Evolutionary conservation across 768 basidiomycete genomes (phyloP).

Genomic region (Artomyces pyxidatus): DNA sequence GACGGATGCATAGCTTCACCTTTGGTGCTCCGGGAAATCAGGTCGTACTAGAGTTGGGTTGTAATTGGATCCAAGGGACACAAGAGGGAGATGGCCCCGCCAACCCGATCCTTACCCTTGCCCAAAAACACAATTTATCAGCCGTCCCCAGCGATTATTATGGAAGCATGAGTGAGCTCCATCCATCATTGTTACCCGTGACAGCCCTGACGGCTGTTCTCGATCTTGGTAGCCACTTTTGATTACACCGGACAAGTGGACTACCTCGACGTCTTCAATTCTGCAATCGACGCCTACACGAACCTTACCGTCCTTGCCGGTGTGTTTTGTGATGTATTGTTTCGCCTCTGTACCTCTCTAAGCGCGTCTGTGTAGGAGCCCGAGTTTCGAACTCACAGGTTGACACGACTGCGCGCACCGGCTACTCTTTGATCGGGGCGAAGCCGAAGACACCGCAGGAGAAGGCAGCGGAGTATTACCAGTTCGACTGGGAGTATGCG

Average conservation of each 20-base stretch:
- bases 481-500: slow-evolving; percentile 41
- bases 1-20: slow-evolving; percentile 36
- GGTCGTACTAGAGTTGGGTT: slow-evolving; percentile 35
- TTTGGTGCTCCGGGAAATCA: slow-evolving; percentile 33
- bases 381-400: slow-evolving; percentile 33
- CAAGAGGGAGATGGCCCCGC: slow-evolving; percentile 35
- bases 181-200: slow-evolving; percentile 23
- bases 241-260: slow-evolving; percentile 40
- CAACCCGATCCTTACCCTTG: slow-evolving; percentile 51
- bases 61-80: slow-evolving; percentile 33
- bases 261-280: slow-evolving; percentile 36
- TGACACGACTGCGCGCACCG: slow-evolving; percentile 41
- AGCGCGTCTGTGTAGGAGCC: slow-evolving; percentile 11
- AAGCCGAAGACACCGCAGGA: slow-evolving; percentile 37
- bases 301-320: slow-evolving; percentile 35
- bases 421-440: slow-evolving; percentile 39
- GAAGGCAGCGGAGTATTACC: slow-evolving; percentile 49
- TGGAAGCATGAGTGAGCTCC: slow-evolving; percentile 19
- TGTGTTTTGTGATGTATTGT: slow-evolving; percentile 7
- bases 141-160: slow-evolving; percentile 31
- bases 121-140: slow-evolving; percentile 39
- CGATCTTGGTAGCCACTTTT: slow-evolving; percentile 41
- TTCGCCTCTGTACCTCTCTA: slow-evolving; percentile 17
- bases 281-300: slow-evolving; percentile 29
- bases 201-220: slow-evolving; percentile 13